A percentile compares a stretch with the other conserved stretches of the same genome.
Evolutionary conservation across 495 filamentous ascomycete species (phyloP).

Genomic region (Aspergillus biplanus): DNA sequence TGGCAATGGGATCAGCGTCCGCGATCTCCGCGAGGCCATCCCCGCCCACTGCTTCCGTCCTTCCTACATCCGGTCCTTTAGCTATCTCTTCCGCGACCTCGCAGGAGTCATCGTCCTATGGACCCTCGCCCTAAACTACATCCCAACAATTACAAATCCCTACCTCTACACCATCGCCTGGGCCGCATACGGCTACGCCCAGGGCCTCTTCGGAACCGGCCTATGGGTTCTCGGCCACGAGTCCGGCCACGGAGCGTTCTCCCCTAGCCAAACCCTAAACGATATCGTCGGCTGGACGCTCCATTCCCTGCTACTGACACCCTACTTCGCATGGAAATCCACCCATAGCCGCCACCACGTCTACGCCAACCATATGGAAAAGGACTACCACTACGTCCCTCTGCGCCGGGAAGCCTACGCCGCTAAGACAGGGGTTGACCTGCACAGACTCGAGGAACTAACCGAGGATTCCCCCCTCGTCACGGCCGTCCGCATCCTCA

Average conservation of each 20-base stretch:
- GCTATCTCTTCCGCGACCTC: slow-evolving; percentile 56
- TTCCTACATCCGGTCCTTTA: slow-evolving; percentile 60
- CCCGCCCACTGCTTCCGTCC: slow-evolving; percentile 76
- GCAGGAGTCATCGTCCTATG: slow-evolving; percentile 31
- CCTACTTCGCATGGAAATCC: slow-evolving; percentile 76
- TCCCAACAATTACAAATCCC: not conserved
- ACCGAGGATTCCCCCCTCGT: slow-evolving; percentile 57
- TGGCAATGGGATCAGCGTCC: not conserved
- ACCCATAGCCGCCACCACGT: slow-evolving; percentile 72
- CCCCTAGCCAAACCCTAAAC: slow-evolving; percentile 59
- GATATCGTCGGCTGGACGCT: slow-evolving; percentile 65
- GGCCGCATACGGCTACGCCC: slow-evolving; percentile 67
- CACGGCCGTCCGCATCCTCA: slow-evolving; percentile 45
- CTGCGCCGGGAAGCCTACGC: slow-evolving; percentile 42
- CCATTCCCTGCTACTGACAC: slow-evolving; percentile 66
- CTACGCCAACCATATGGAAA: slow-evolving; percentile 57
- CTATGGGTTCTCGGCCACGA: slow-evolving; percentile 87
- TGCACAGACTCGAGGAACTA: slow-evolving; percentile 43
- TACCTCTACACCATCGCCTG: slow-evolving; percentile 43
- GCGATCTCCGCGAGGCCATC: slow-evolving; percentile 61
- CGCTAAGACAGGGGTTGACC: slow-evolving; percentile 28
- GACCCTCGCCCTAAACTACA: not conserved
- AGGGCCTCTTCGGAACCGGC: slow-evolving; percentile 76
- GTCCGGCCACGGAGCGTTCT: slow-evolving; percentile 79
- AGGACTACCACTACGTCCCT: slow-evolving; percentile 61